Conservation (phyloP, 2,329 filamentous ascomycete genomes). For the Periconia macrospinosa region DNA sequence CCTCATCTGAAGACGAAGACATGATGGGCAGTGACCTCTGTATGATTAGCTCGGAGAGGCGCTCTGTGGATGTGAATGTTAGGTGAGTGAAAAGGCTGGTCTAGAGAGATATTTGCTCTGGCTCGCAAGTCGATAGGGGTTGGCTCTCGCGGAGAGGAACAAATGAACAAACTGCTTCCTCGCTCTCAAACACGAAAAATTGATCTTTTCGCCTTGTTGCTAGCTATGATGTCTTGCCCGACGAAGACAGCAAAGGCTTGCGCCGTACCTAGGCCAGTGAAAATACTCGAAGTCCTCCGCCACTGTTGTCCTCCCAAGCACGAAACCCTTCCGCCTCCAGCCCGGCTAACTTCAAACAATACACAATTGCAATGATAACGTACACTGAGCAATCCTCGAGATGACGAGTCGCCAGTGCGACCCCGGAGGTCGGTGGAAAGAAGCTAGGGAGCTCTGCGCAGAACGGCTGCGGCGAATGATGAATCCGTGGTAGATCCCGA, state of each 20-base stretch:
- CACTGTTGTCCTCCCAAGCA: constrained; percentile 34
- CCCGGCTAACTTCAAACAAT: constrained; percentile 21
- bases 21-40: constrained; percentile 54
- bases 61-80: constrained; percentile 10
- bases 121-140: constrained; percentile 27
- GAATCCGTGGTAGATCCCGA: no score
- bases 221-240: constrained; percentile 49
- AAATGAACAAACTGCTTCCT: constrained; percentile 46
- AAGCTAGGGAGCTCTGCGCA: not conserved
- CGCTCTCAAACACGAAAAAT: constrained; percentile 44
- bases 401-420: not conserved
- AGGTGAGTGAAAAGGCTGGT: constrained; percentile 11
- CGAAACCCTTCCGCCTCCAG: constrained; percentile 34
- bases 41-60: not conserved
- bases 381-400: not conserved
- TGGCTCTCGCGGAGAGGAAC: constrained; percentile 31
- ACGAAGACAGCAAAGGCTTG: constrained; percentile 35
- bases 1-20: constrained; percentile 74
- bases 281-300: constrained; percentile 37
- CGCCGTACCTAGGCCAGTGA: constrained; percentile 36
- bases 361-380: not conserved
- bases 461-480: no score
- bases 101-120: constrained; percentile 24
- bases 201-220: constrained; percentile 49
- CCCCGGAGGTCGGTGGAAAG: not conserved